Percentiles rank a stretch among this genome's conserved stretches.
These are phyloP conservation scores for Acer yangbiense DNA, from an alignment of 345 rosid species.

Conservation along the genomic window DNA sequence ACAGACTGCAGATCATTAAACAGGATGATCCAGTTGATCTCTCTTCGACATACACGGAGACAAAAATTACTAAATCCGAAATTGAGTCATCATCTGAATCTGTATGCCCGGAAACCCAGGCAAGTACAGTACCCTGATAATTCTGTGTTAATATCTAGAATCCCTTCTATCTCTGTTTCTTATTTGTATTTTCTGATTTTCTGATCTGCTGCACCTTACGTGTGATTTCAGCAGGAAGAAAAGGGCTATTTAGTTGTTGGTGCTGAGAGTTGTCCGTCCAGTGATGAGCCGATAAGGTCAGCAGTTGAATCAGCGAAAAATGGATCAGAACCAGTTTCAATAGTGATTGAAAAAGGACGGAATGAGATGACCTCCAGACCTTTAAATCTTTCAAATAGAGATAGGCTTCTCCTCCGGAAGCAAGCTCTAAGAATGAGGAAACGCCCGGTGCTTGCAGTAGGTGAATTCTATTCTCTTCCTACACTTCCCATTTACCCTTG, in stretches of 20 bases:
- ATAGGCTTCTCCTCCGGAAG: conserved; percentile 84
- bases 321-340: conserved; percentile 23
- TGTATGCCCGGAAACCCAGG: conserved; percentile 20
- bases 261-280: conserved; percentile 25
- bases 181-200: conserved; percentile 15
- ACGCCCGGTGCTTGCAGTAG: conserved; percentile 84
- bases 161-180: conserved; percentile 21
- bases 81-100: conserved; percentile 27
- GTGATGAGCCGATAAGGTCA: conserved; percentile 27
- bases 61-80: conserved; percentile 28
- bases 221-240: conserved; percentile 35
- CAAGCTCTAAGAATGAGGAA: conserved; percentile 87
- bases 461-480: conserved; percentile 37
- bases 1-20: conserved; percentile 25
- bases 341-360: conserved; percentile 23
- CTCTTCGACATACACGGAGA: conserved; percentile 26
- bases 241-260: conserved; percentile 20
- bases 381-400: conserved; percentile 67
- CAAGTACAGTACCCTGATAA: conserved; percentile 23
- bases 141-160: conserved; percentile 34
- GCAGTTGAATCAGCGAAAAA: conserved; percentile 28
- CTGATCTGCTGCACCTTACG: conserved; percentile 1
- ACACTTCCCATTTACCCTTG: background rate
- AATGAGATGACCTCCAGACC: conserved; percentile 34
- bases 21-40: conserved; percentile 30